Conservation (phyloP, 1,284 basidiomycete species). For the Inonotus obliquus region DNA sequence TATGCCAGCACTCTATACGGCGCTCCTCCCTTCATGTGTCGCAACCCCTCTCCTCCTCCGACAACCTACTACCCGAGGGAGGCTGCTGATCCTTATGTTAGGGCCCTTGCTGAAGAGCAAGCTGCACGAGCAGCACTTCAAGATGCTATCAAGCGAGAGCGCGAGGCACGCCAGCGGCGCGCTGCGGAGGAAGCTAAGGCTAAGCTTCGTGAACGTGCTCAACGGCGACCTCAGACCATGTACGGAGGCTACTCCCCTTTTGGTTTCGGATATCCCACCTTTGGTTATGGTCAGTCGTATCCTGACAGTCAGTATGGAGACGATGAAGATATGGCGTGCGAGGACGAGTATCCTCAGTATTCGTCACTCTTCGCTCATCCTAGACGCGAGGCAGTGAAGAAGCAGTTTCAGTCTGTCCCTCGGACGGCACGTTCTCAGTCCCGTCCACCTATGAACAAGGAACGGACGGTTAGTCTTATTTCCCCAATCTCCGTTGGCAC, state of each 20-base stretch:
- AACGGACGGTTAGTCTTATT: background rate
- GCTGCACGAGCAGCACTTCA: conserved; percentile 10
- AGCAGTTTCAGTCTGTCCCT: background rate
- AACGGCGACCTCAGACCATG: conserved; percentile 5
- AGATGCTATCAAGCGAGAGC: conserved; percentile 10
- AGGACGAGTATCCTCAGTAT: background rate
- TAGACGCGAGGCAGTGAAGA: background rate
- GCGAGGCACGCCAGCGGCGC: conserved; percentile 10
- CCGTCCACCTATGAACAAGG: background rate
- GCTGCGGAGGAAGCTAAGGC: conserved; percentile 8
- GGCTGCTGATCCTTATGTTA: conserved; percentile 10
- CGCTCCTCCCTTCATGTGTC: conserved; percentile 1
- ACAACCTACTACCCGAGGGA: conserved; percentile 8
- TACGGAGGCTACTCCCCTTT: conserved; percentile 2
- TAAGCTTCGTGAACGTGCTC: background rate
- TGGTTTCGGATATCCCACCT: background rate
- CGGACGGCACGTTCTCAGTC: background rate
- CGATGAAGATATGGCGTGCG: background rate
- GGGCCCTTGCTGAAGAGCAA: conserved; percentile 18
- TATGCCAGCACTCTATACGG: conserved; percentile 12
- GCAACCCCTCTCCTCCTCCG: conserved; percentile 13
- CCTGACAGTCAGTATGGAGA: background rate
- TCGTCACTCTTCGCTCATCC: background rate
- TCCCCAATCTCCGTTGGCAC: background rate
- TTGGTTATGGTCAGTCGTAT: background rate